phyloP scores from a whole-genome alignment of 2,329 filamentous ascomycete species.

The Sclerotinia borealis region DNA sequence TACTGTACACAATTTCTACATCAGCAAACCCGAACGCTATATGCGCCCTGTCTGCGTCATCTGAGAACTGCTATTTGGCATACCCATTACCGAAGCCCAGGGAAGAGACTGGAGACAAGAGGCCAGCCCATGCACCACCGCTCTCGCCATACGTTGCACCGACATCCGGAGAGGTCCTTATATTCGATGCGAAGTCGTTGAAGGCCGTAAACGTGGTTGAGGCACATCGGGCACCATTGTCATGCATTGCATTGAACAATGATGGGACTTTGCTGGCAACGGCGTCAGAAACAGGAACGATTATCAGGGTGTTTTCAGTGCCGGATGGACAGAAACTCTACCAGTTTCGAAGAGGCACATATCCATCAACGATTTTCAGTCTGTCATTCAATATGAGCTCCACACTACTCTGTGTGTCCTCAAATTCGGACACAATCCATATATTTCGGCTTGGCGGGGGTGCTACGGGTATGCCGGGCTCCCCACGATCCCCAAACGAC shows the following conservation, averaged over 20 bases:
- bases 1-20: constrained; percentile 86
- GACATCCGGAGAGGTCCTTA: constrained; percentile 84
- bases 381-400: constrained; percentile 98
- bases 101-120: constrained; percentile 48
- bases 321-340: constrained; percentile 89
- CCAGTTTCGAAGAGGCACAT: constrained; percentile 91
- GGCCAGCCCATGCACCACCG: constrained; percentile 80
- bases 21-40: constrained; percentile 90
- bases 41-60: constrained; percentile 87
- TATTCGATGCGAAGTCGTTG: constrained; percentile 83
- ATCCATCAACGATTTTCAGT: constrained; percentile 92
- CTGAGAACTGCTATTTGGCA: constrained; percentile 91
- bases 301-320: constrained; percentile 91
- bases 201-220: constrained; percentile 95
- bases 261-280: constrained; percentile 90
- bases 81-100: constrained; percentile 78
- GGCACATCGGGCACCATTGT: constrained; percentile 86
- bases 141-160: constrained; percentile 71
- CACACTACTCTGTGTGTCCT: constrained; percentile 89
- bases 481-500: constrained; percentile 29
- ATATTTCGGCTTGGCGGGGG: constrained; percentile 74
- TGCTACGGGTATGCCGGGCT: constrained; percentile 31
- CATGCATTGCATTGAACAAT: constrained; percentile 84
- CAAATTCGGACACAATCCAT: constrained; percentile 92
- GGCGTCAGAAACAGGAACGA: constrained; percentile 94